Conservation (phyloP, 1,139 yeast species). For the Sugiyamaella japonica region DNA sequence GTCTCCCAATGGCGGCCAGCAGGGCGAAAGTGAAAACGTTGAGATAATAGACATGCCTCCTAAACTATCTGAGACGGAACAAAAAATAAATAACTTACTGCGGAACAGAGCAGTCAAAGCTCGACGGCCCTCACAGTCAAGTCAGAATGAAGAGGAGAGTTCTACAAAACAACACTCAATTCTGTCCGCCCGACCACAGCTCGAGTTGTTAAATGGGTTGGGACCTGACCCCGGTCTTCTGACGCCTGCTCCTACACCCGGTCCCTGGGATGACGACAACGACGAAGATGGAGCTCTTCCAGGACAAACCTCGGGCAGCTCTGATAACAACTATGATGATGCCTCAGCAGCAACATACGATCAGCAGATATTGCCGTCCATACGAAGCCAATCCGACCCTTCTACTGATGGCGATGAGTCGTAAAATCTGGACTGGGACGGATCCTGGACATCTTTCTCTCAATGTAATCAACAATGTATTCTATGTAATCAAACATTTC, state of each 20-base stretch:
- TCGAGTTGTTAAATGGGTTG: conserved; percentile 19
- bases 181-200: conserved; percentile 13
- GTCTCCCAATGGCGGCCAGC: background rate
- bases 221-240: conserved; percentile 24
- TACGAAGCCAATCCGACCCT: background rate
- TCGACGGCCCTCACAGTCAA: background rate
- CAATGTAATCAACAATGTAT: too few species aligned
- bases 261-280: conserved; percentile 13
- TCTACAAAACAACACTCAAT: background rate
- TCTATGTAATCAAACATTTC: too few species aligned
- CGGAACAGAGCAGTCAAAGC: conserved; percentile 2
- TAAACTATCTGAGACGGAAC: background rate
- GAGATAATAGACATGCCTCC: background rate
- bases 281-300: background rate
- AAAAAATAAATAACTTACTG: conserved; percentile 1
- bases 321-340: conserved; percentile 4
- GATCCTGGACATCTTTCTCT: too few species aligned
- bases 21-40: background rate
- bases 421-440: too few species aligned
- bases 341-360: background rate
- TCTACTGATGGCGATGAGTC: background rate
- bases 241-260: conserved; percentile 22
- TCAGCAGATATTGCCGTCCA: background rate
- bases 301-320: background rate
- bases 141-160: conserved; percentile 1